Conservation (phyloP, 192 early-diverging fungal species). For the Coemansia sp. region DNA sequence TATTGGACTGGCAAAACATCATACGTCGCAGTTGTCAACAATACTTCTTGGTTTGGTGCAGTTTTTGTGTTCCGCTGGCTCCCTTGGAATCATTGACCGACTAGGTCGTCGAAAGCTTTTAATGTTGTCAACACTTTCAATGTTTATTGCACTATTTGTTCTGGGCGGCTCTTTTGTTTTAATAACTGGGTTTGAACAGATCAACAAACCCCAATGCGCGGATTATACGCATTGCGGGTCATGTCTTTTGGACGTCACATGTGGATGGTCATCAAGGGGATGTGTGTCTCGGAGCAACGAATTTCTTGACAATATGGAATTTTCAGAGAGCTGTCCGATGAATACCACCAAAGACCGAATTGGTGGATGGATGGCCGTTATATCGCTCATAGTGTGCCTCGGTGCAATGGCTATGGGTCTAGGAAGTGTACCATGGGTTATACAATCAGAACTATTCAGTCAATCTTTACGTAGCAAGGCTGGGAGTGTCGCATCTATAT, state of each 20-base stretch:
- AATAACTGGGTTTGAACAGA: constrained; percentile 30
- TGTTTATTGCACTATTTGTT: constrained; percentile 17
- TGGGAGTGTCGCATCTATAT: constrained; percentile 19
- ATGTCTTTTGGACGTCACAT: constrained; percentile 21
- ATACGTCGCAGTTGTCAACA: constrained; percentile 10
- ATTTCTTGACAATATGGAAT: background rate
- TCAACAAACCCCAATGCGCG: constrained; percentile 13
- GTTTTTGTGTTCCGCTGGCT: constrained; percentile 1
- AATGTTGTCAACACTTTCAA: constrained; percentile 13
- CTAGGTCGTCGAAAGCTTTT: constrained; percentile 18
- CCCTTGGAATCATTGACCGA: constrained; percentile 15
- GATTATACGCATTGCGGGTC: constrained; percentile 21
- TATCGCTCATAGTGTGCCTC: constrained; percentile 17
- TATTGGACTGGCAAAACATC: constrained; percentile 5
- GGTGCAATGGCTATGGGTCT: constrained; percentile 24
- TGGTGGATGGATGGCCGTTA: constrained; percentile 24
- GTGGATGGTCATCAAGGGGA: constrained; percentile 15
- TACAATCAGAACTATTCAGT: constrained; percentile 30
- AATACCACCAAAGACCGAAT: constrained; percentile 1
- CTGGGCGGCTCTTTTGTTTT: constrained; percentile 28
- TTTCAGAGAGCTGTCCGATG: constrained; percentile 18
- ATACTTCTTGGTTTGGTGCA: constrained; percentile 14
- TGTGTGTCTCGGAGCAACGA: constrained; percentile 5
- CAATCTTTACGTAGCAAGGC: constrained; percentile 29
- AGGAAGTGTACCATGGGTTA: constrained; percentile 30